Base-by-base conservation (phyloP, 345 rosid genomes). In the Sonneratia alba region DNA sequence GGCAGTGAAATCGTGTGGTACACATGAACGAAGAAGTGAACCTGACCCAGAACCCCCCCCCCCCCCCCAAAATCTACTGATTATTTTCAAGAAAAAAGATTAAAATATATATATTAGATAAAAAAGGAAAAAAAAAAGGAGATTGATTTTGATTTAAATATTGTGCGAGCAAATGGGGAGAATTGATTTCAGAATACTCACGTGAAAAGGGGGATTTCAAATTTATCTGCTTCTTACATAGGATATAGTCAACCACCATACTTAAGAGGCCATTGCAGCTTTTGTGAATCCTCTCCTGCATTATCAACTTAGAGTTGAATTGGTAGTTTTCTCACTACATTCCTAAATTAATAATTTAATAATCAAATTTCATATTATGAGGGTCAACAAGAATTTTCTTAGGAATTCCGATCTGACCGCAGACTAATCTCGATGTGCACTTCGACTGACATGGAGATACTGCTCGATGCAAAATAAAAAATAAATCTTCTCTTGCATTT, bases 1-100 rank as follows among this genome's bases (percentile, higher is more conserved):
- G 42, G 61, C 57, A 69, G 71, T 47, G 55, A 27, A 48, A 34
- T 69, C 71, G 48, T 49, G 61, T 32, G 71, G 61, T 49, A 16
- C 21, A 42, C 62, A 49, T 69, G 72, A 21, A 0, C 32, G 32
- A 27, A 27, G 32, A 27, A 27, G 32, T 1, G 0, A 27, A 27
- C 32, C 32, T 27, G 32, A 27, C 32, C 32, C 32, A 27, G 32
- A 27, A n/a, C n/a, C n/a, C n/a, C n/a, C n/a, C n/a, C n/a, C n/a
- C n/a, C n/a, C n/a, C n/a, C n/a, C n/a, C n/a, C n/a, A n/a, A 53
- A 18, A 21, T 53, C 43, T 8, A 13, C 6, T 53, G 22, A 53
- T 16, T 53, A 21, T 0, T 4, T 6, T 42, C 45, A 42, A 6
- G 22, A 21, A 53, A 53, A 19, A 53, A 53, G n/a, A n/a, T n/a